These are phyloP conservation scores for Solanum sejunctum DNA, from an alignment of 257 asterid genomes.

Conservation along the genomic window DNA sequence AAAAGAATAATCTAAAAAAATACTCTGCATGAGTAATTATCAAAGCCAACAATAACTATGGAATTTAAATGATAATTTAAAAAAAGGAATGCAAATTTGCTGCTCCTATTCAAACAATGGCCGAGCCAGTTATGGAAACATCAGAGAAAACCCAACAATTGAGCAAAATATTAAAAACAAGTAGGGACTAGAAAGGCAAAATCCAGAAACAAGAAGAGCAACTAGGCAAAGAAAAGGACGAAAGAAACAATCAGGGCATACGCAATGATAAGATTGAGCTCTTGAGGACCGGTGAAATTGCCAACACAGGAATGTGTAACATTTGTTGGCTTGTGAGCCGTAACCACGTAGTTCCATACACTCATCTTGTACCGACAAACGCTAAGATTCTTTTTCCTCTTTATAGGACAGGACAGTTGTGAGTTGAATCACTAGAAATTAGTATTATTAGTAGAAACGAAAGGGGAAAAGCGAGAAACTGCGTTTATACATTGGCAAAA, in stretches of 20 bases:
- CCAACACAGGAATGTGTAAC: conserved; percentile 98
- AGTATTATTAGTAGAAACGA: not conserved
- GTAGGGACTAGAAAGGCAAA: not conserved
- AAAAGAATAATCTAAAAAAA: not conserved
- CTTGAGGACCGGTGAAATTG: conserved; percentile 87
- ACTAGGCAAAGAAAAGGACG: not conserved
- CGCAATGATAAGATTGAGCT: conserved; percentile 92
- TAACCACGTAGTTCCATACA: conserved; percentile 95
- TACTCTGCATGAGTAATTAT: not conserved
- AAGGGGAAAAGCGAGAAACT: not conserved
- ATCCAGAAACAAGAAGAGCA: not conserved
- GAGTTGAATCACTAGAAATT: not conserved
- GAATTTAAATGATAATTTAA: not conserved
- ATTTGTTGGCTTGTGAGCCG: conserved; percentile 98
- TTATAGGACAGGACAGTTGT: not conserved
- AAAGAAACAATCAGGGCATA: not conserved
- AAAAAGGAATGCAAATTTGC: not conserved
- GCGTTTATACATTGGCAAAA: not conserved
- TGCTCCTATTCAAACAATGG: not conserved
- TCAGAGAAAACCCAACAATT: not conserved
- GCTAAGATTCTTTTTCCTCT: not conserved
- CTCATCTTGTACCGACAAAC: conserved; percentile 39
- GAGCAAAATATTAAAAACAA: not conserved
- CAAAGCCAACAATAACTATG: not conserved
- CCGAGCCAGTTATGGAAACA: not conserved